phyloP scores from a whole-genome alignment of 331 rosid species.

The Prunus yedoensis region DNA sequence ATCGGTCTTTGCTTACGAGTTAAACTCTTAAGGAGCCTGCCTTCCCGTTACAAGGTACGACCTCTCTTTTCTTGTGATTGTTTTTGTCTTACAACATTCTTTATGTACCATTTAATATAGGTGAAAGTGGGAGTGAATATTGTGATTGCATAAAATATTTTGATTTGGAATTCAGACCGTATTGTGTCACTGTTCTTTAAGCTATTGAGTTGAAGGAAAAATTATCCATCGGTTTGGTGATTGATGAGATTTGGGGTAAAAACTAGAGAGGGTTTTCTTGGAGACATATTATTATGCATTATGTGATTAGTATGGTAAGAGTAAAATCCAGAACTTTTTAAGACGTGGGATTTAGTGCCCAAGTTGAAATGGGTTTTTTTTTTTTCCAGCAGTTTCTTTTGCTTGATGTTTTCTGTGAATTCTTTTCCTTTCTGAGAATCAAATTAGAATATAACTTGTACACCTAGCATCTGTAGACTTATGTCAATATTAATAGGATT shows the following conservation, averaged over 20 bases:
- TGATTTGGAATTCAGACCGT: not conserved
- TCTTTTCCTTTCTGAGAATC: not conserved
- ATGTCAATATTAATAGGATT: too few species aligned
- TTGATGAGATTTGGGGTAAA: not conserved
- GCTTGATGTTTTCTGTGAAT: not conserved
- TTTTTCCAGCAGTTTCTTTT: not conserved
- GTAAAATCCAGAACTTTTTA: not conserved
- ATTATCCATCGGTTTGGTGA: not conserved
- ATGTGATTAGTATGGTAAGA: not conserved
- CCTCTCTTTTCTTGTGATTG: not conserved
- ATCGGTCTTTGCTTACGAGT: slow-evolving; percentile 91
- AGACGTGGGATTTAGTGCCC: not conserved
- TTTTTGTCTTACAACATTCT: not conserved
- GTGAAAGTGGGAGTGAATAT: not conserved
- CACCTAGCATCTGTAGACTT: too few species aligned
- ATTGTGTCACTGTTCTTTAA: not conserved
- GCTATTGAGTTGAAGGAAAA: not conserved
- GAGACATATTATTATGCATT: not conserved
- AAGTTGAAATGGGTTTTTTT: not conserved
- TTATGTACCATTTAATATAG: not conserved
- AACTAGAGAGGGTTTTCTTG: not conserved
- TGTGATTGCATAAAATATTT: not conserved
- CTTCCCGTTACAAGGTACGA: slow-evolving; percentile 79
- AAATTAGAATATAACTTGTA: too few species aligned
- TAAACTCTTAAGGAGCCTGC: slow-evolving; percentile 84